Evolutionary conservation across 306 rosid genomes (phyloP).

Genomic region (Cotoneaster glaucophyllus): DNA sequence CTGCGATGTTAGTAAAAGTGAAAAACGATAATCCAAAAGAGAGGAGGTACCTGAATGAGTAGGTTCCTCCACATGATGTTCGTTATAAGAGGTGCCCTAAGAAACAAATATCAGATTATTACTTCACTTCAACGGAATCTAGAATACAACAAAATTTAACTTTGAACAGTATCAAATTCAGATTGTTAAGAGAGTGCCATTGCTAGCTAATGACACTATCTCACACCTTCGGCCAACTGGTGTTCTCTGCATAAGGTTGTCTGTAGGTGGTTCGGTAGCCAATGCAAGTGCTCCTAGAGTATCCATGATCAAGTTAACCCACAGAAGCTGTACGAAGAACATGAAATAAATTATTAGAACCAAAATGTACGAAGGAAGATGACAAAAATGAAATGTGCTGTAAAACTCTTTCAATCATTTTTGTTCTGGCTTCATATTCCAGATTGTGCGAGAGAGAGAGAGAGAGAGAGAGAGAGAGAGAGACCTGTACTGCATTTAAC

Average conservation of each 20-base stretch:
- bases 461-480: conserved; percentile 16
- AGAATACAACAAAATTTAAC: background rate
- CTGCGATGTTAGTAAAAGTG: background rate
- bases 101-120: conserved; percentile 25
- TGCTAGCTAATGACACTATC: background rate
- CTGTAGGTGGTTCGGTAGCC: conserved; percentile 98
- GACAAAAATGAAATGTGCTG: background rate
- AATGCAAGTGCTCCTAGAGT: conserved; percentile 97
- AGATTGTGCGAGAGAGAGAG: conserved; percentile 5
- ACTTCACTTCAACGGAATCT: background rate
- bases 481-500: conserved; percentile 88
- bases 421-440: conserved; percentile 1
- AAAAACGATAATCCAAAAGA: background rate
- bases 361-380: background rate
- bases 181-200: background rate
- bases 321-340: conserved; percentile 66
- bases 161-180: background rate
- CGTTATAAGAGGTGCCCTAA: conserved; percentile 94
- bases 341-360: conserved; percentile 7
- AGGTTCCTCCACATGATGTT: conserved; percentile 98
- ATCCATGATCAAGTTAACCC: conserved; percentile 99
- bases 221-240: conserved; percentile 95
- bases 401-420: background rate
- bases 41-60: conserved; percentile 59
- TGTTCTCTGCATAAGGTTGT: conserved; percentile 69